phyloP scores from a whole-genome alignment of 2,329 filamentous ascomycete species.

The Epichloe uncinata region DNA sequence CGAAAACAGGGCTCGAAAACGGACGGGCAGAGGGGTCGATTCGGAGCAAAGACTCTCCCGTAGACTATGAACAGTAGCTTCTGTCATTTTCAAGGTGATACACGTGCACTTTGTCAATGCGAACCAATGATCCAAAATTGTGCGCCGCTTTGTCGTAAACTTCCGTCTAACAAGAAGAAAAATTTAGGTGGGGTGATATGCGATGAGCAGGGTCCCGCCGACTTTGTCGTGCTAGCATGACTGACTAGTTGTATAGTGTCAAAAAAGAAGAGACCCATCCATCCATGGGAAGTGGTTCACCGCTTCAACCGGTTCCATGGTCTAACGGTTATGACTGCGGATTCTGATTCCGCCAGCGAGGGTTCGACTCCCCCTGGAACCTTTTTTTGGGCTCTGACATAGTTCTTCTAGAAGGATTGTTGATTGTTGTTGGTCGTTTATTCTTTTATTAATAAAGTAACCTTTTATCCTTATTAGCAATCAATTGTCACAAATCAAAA shows the following conservation, averaged over 20 bases:
- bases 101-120: too few species aligned
- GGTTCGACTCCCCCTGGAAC: slow-evolving; percentile 23
- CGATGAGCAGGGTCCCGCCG: slow-evolving; percentile 1
- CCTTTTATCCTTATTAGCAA: too few species aligned
- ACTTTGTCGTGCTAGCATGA: background rate
- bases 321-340: slow-evolving; percentile 26
- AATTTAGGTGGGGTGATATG: slow-evolving; percentile 21
- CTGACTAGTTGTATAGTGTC: background rate
- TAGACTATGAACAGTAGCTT: slow-evolving; percentile 44
- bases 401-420: too few species aligned
- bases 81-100: slow-evolving; percentile 10
- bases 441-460: background rate
- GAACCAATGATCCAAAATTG: background rate
- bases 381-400: too few species aligned
- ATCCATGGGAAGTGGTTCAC: slow-evolving; percentile 15
- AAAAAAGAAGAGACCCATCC: background rate
- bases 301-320: slow-evolving; percentile 19
- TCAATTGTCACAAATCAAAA: too few species aligned
- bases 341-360: slow-evolving; percentile 24
- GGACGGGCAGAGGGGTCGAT: slow-evolving; percentile 65
- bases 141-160: background rate
- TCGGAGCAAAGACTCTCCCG: slow-evolving; percentile 72
- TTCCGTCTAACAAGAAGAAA: slow-evolving; percentile 17
- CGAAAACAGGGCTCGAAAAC: slow-evolving; percentile 94
- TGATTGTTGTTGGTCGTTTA: background rate